Base-by-base conservation (phyloP, 2,329 filamentous ascomycete genomes). In the Trichoderma asperellum region DNA sequence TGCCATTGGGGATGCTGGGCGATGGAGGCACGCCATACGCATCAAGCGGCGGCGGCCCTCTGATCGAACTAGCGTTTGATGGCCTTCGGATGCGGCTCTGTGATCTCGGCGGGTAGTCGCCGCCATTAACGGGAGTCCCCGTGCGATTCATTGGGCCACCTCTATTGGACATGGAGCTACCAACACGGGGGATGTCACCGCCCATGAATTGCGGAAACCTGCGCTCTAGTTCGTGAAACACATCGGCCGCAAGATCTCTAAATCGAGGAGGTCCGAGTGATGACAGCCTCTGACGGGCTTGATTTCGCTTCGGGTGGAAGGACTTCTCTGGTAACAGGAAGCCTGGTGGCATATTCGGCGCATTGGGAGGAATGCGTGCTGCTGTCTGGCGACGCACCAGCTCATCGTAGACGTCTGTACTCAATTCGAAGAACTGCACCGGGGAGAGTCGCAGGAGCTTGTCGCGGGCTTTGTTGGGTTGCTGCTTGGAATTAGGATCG, bases 391-490 rank as follows among this genome's bases (percentile, higher is more conserved):
- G 89, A 70, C 96, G 91, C 74, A 96, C 86, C 73, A 98, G 85
- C 82, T 99, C 96, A 80, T 99, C 96, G 81, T 92, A 98, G 52
- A 99, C 95, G 81, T 99, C 96, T 69, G 95, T 98, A 81, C 94
- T 97, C 72, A 99, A 87, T 82, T 99, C 96, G 80, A 97, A 93
- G 80, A 99, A 98, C 80, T 99, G 96, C 34, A 97, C 93, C 1
- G 91, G 85, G 0, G 94, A 97, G 63, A 99, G 86, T 70, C 95
- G 89, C 70, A 97, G 86, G 69, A 98, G 86, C 85, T 99, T 99
- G 81, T 98, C 96, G 76, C 94, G 91, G 68, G 96, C 96, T 81
- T 94, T 91, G 81, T 96, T 97, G 34, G 93, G 90, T 63, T 90
- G 91, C 61, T 89, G 87, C 72, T 91, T 91, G 58, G 87, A 86